Conservation (phyloP, 768 basidiomycete genomes). For the Leccinum sublutescens region DNA sequence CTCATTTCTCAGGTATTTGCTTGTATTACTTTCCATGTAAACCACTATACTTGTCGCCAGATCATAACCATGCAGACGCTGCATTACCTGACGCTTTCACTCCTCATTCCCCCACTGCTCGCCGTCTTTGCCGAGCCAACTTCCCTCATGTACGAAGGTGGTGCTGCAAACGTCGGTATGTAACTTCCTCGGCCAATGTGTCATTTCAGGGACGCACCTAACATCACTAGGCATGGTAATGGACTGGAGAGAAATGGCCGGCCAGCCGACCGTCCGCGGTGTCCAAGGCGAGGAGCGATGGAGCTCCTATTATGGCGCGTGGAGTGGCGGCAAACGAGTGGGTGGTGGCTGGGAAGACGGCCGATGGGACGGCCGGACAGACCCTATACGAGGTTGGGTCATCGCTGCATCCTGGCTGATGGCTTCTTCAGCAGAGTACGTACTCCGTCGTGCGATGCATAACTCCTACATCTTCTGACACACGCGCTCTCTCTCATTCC, state of each 20-base stretch:
- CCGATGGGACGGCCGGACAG: constrained; percentile 66
- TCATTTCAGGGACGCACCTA: neutral
- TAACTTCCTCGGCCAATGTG: constrained; percentile 4
- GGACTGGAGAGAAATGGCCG: constrained; percentile 98
- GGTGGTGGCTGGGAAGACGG: constrained; percentile 50
- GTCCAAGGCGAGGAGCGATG: constrained; percentile 63
- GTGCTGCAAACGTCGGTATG: constrained; percentile 75
- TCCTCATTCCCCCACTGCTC: constrained; percentile 81
- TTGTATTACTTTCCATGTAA: neutral
- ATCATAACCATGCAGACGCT: constrained; percentile 91
- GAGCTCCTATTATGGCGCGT: constrained; percentile 67
- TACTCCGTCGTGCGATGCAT: constrained; percentile 21
- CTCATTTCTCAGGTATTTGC: constrained; percentile 76
- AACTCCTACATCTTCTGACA: neutral
- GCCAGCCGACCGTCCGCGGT: constrained; percentile 70
- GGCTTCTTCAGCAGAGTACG: constrained; percentile 84
- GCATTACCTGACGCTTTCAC: constrained; percentile 86
- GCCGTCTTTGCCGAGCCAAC: constrained; percentile 69
- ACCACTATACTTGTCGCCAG: constrained; percentile 39
- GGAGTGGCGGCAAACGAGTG: constrained; percentile 78
- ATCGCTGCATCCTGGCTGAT: constrained; percentile 85
- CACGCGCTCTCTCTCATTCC: constrained; percentile 10
- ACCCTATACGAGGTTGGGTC: constrained; percentile 86
- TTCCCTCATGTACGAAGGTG: constrained; percentile 72
- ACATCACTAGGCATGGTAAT: constrained; percentile 73